Evolutionary conservation across 441 rosid species (phyloP), one percentile per base, ranked within the genome.

Genomic region (Populus hybrid): DNA sequence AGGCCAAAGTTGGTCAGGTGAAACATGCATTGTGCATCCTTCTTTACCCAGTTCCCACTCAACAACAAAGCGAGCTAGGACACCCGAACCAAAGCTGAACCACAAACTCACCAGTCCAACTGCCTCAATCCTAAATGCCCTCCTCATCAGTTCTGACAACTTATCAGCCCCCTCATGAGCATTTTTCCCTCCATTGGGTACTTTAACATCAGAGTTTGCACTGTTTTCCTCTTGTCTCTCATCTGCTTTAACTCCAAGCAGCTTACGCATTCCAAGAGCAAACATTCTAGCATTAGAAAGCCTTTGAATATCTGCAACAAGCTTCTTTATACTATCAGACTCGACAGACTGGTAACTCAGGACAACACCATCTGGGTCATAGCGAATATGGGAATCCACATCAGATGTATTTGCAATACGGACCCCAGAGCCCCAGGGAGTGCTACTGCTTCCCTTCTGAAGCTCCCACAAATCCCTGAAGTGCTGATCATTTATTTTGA

Each of bases 21-120:
- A 94, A 83, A 97, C 99, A 83, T 93, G 99, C 98, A 94, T 94
- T 32, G 99, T 97, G 88, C 99, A 97, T 81, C 98, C 98, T 82
- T 97, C 97, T 85, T 89, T 97, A 83, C 92, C 94, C 19, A 97
- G 87, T 85, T 94, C 98, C 99, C 99, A 97, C 84, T 97, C 98
- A 71, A 97, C 98, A 86, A 94, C 97, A 87, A 97, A 94, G 74
- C 98, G 97, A 40, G 97, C 98, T 28, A 93, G 89, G 73, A 90
- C 86, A 35, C 92, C 92, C 36, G 99, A 86, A 67, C 98, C 98
- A 85, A 97, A 97, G 87, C 97, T 90, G 83, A 97, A 97, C 98
- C 98, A 97, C 83, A 97, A 84, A 83, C 99, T 97, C 93, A 90
- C 89, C 73, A 97, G 74, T 74, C 98, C 99, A 65, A 90, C 99